Evolutionary conservation across 2,329 filamentous ascomycete genomes (phyloP), one percentile per base, ranked within the genome.

Genomic region (Sporothrix phasma): DNA sequence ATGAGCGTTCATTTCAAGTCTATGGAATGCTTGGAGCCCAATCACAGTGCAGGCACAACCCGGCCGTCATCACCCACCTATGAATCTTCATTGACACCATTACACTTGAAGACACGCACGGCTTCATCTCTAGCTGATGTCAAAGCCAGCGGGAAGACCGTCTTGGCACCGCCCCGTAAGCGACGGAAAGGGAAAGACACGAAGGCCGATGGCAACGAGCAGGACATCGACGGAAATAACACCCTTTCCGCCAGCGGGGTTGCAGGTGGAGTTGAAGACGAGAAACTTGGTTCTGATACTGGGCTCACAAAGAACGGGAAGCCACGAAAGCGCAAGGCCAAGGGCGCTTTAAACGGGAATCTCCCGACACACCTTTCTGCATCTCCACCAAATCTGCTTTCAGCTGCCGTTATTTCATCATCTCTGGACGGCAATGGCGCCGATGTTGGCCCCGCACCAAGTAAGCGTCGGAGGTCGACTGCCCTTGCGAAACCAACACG

Each of bases 41-140:
- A 77, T 69, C 78, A 77, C 56, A 89, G 85, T 70, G 81, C 81
- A 7, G 77, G 79, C 5, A 85, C 81, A 59, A 88, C 86, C 6
- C 79, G 81, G 24, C 79, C 83, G 2, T 78, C 83, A 5, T 88
- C 83, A 65, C 86, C 86, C 2, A 70, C 72, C 10, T 31, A 37
- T 3, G 58, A 68, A 67, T 37, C 70, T 71, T 63, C 60, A 64
- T 5, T 66, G 69, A 17, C 45, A 3, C 61, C 70, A 8, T 66
- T 69, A 2, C 61, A 66, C 15, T 59, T 69, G 45, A 69, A 67
- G 62, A 72, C 70, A 46, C 69, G 65, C 64, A 72, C 66, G 47
- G 66, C 63, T 39, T 71, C 69, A 43, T 67, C 70, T 24, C 60
- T 70, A 46, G 66, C 68, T 39, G 73, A 72, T 69, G 72, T 71